Evolutionary conservation across 2,329 filamentous ascomycete species (phyloP).

Genomic region (Pseudogymnoascus sp.): DNA sequence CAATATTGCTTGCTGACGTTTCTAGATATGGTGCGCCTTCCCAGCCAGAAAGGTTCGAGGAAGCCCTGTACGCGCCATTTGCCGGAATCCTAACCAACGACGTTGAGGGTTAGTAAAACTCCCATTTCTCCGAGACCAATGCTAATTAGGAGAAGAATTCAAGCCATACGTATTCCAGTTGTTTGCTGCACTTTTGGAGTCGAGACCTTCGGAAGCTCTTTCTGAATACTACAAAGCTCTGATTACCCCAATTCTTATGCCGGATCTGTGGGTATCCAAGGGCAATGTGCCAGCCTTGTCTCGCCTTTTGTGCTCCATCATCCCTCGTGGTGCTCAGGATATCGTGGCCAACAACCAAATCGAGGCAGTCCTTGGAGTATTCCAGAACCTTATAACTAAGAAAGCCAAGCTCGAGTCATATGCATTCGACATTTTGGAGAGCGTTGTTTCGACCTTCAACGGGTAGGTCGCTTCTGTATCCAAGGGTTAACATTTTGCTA

Average conservation of each 20-base stretch:
- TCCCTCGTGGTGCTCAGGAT: conserved; percentile 64
- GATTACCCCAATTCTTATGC: conserved; percentile 68
- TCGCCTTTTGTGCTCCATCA: conserved; percentile 73
- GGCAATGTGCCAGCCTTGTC: conserved; percentile 91
- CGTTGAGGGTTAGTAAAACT: conserved; percentile 54
- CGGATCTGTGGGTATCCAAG: conserved; percentile 80
- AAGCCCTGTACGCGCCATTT: conserved; percentile 75
- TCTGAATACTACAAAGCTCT: conserved; percentile 75
- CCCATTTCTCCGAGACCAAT: not conserved
- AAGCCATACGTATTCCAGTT: conserved; percentile 95
- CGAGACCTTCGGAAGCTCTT: conserved; percentile 69
- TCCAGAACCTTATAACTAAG: conserved; percentile 76
- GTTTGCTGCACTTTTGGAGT: conserved; percentile 81
- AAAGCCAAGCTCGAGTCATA: conserved; percentile 59
- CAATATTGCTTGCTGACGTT: conserved; percentile 9
- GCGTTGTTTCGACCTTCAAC: conserved; percentile 65
- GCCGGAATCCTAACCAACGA: conserved; percentile 71
- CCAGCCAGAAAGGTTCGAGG: conserved; percentile 67
- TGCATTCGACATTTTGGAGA: conserved; percentile 84
- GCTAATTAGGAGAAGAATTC: conserved; percentile 58
- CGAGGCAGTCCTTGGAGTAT: conserved; percentile 85
- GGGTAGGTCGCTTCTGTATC: conserved; percentile 42
- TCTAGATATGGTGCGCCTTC: conserved; percentile 55
- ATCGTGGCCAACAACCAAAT: conserved; percentile 75
- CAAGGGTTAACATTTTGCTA: conserved; percentile 16